A percentile compares a stretch with the other conserved stretches of the same genome.
Evolutionary conservation across 768 basidiomycete species (phyloP).

Genomic region (Termitomyces sp.): DNA sequence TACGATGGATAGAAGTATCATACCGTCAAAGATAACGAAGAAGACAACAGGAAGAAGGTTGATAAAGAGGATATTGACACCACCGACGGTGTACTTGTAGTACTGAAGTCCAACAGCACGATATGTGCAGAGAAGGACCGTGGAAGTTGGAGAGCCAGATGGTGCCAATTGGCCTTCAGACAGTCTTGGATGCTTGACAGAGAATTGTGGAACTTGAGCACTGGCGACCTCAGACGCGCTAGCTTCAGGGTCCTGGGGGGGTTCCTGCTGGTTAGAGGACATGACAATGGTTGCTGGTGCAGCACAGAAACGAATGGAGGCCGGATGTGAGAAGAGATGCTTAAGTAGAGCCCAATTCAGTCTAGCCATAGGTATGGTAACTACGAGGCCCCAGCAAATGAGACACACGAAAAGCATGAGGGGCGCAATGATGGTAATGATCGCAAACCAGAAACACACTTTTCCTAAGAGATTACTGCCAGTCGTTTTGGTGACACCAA

Average conservation of each 20-base stretch:
- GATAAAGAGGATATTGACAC: conserved; percentile 97
- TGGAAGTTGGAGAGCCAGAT: conserved; percentile 72
- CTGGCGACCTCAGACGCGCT: conserved; percentile 16
- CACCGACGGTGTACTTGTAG: conserved; percentile 98
- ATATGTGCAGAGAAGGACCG: conserved; percentile 92
- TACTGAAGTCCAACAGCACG: conserved; percentile 86
- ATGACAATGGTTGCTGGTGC: conserved; percentile 72
- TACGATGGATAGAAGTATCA: conserved; percentile 68
- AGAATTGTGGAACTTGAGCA: conserved; percentile 37
- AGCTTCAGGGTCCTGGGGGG: conserved; percentile 22
- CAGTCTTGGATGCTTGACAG: conserved; percentile 68
- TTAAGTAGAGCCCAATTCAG: conserved; percentile 93
- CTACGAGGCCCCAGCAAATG: conserved; percentile 91
- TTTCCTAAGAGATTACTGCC: conserved; percentile 57
- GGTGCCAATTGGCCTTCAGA: conserved; percentile 89
- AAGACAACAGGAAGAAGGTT: conserved; percentile 92
- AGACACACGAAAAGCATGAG: conserved; percentile 83
- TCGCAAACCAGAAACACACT: conserved; percentile 74
- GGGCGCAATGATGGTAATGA: conserved; percentile 79
- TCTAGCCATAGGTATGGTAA: conserved; percentile 98
- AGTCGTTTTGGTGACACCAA: conserved; percentile 27
- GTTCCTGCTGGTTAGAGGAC: conserved; percentile 19
- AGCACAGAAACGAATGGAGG: conserved; percentile 86
- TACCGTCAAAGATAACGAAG: conserved; percentile 92
- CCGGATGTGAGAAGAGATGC: conserved; percentile 73